Evolutionary conservation across 2,329 filamentous ascomycete species (phyloP).

Genomic region (Trichophyton schoenleinii): DNA sequence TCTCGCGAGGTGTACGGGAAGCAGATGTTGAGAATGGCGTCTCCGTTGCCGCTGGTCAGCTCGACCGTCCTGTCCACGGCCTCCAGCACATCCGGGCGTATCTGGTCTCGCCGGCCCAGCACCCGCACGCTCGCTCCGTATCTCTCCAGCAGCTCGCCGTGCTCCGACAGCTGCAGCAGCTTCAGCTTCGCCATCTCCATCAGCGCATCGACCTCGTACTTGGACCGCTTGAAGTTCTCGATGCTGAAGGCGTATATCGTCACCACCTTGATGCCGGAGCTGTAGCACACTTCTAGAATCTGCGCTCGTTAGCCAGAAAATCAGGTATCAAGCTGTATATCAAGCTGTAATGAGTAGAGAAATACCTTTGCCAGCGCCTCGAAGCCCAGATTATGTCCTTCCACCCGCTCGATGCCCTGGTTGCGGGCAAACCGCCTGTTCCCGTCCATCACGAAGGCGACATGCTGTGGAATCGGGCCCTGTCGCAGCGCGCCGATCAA

Average conservation of each 20-base stretch:
- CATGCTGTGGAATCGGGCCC: constrained; percentile 83
- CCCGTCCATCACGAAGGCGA: constrained; percentile 99
- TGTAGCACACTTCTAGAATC: constrained; percentile 97
- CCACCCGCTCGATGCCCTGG: constrained; percentile 88
- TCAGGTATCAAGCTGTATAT: too few species aligned
- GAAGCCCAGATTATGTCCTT: constrained; percentile 91
- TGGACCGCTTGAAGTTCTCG: constrained; percentile 95
- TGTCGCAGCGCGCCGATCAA: constrained; percentile 81
- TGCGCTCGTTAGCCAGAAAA: constrained; percentile 21
- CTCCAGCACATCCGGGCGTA: constrained; percentile 76
- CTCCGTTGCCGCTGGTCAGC: constrained; percentile 75
- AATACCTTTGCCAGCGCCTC: constrained; percentile 76
- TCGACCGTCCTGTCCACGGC: constrained; percentile 77
- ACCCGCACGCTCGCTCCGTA: constrained; percentile 83
- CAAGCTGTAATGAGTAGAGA: neutral
- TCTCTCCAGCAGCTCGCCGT: constrained; percentile 81
- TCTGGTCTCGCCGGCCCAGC: constrained; percentile 68
- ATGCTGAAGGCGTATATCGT: constrained; percentile 98
- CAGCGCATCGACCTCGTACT: constrained; percentile 89
- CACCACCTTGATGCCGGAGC: constrained; percentile 88
- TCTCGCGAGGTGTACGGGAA: constrained; percentile 95
- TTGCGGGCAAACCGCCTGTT: constrained; percentile 84
- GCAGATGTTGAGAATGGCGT: constrained; percentile 78
- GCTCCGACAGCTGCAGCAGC: constrained; percentile 77
- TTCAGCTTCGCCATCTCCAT: constrained; percentile 98